These are phyloP conservation scores for Hypoxylon lienhwacheense DNA, from an alignment of 495 filamentous ascomycete genomes.

Conservation along the genomic window DNA sequence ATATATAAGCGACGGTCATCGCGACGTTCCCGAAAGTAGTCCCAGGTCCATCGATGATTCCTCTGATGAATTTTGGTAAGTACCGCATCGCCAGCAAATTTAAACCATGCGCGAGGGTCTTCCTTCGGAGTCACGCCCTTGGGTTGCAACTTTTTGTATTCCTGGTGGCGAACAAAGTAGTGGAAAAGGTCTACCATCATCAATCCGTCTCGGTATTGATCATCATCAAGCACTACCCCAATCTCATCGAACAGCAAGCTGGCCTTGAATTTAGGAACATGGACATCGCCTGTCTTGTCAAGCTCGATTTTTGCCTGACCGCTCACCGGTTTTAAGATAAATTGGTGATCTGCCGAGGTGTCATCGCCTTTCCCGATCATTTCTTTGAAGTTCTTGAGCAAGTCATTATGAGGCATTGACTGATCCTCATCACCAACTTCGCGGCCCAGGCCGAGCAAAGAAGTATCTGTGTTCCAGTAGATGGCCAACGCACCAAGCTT, in stretches of 20 bases:
- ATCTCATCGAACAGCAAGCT: slow-evolving; percentile 92
- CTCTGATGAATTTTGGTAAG: slow-evolving; percentile 91
- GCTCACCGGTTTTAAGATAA: slow-evolving; percentile 91
- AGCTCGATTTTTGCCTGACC: slow-evolving; percentile 90
- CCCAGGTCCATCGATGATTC: slow-evolving; percentile 91
- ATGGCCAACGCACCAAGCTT: slow-evolving; percentile 83
- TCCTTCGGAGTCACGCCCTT: slow-evolving; percentile 81
- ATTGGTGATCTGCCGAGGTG: slow-evolving; percentile 68
- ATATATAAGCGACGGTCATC: slow-evolving; percentile 91
- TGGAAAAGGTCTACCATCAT: slow-evolving; percentile 99
- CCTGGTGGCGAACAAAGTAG: slow-evolving; percentile 95
- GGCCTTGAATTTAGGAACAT: slow-evolving; percentile 87
- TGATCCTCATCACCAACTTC: slow-evolving; percentile 60
- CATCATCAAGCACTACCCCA: slow-evolving; percentile 90
- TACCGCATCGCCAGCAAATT: slow-evolving; percentile 85
- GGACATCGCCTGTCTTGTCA: slow-evolving; percentile 81
- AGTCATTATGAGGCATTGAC: slow-evolving; percentile 61
- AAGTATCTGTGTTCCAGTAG: slow-evolving; percentile 96
- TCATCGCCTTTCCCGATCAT: slow-evolving; percentile 72
- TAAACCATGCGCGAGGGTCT: slow-evolving; percentile 87
- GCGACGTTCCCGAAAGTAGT: slow-evolving; percentile 85
- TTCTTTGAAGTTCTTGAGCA: slow-evolving; percentile 72
- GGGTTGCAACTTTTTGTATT: slow-evolving; percentile 92
- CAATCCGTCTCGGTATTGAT: slow-evolving; percentile 92
- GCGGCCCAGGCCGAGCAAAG: slow-evolving; percentile 75